Evolutionary conservation across 495 filamentous ascomycete species (phyloP).

Genomic region (Tuber borchii): DNA sequence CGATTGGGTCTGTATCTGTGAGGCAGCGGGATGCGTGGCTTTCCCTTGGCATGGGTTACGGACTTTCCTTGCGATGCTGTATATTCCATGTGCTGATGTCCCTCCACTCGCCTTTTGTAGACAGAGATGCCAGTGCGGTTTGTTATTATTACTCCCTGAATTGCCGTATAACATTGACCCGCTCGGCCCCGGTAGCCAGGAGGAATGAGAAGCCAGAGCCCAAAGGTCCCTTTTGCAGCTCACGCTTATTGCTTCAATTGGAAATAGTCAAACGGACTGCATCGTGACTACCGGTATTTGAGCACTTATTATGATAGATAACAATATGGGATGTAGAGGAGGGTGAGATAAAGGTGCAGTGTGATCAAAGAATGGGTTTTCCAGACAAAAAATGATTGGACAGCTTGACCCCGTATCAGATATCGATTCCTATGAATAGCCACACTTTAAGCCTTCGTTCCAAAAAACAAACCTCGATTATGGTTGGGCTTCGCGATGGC

Average conservation of each 20-base stretch:
- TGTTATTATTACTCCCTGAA: background rate
- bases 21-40: background rate
- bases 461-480: background rate
- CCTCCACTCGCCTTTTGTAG: background rate
- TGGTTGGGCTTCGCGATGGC: background rate
- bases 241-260: background rate
- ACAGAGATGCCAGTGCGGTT: slow-evolving; percentile 2
- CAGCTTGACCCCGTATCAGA: background rate
- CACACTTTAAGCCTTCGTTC: background rate
- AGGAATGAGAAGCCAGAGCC: background rate
- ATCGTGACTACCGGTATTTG: background rate
- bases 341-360: background rate
- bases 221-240: background rate
- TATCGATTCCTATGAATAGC: background rate
- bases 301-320: background rate
- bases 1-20: background rate
- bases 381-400: background rate
- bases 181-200: background rate
- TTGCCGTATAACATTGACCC: background rate
- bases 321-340: background rate
- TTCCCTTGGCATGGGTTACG: background rate
- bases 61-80: background rate
- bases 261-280: background rate
- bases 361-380: background rate
- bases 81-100: background rate